phyloP scores from a whole-genome alignment of 768 basidiomycete genomes.

The Termitomyces sp. region DNA sequence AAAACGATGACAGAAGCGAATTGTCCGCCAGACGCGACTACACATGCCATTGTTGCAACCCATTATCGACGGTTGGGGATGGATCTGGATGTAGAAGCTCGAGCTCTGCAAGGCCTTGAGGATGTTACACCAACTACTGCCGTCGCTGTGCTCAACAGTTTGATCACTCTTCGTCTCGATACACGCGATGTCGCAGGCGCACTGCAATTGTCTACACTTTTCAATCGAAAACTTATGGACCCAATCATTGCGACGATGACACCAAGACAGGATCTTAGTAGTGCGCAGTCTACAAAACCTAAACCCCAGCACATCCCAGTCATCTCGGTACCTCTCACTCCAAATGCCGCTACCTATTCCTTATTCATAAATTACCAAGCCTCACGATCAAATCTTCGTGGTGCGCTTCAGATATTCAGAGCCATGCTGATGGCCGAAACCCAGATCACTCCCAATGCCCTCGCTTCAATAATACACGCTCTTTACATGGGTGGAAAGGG shows the following conservation, averaged over 20 bases:
- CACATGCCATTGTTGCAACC: slow-evolving; percentile 56
- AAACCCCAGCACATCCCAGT: slow-evolving; percentile 7
- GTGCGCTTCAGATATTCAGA: slow-evolving; percentile 43
- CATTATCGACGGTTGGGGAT: slow-evolving; percentile 60
- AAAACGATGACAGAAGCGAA: slow-evolving; percentile 55
- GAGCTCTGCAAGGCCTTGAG: slow-evolving; percentile 45
- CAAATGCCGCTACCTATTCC: slow-evolving; percentile 60
- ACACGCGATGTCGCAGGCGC: slow-evolving; percentile 46
- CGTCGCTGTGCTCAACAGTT: slow-evolving; percentile 62
- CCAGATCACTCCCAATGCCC: slow-evolving; percentile 40
- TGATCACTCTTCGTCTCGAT: slow-evolving; percentile 64
- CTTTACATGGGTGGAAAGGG: slow-evolving; percentile 46
- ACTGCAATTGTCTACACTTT: slow-evolving; percentile 45
- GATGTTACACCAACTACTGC: slow-evolving; percentile 36
- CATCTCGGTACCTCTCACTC: slow-evolving; percentile 24
- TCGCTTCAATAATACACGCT: slow-evolving; percentile 56
- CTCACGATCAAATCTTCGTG: slow-evolving; percentile 37
- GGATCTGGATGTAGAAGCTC: slow-evolving; percentile 50
- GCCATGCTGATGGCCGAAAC: slow-evolving; percentile 43
- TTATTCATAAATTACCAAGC: slow-evolving; percentile 59
- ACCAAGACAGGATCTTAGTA: neutral
- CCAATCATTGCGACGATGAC: slow-evolving; percentile 21
- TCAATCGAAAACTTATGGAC: slow-evolving; percentile 31
- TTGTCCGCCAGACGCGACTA: slow-evolving; percentile 49
- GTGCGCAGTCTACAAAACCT: slow-evolving; percentile 1